These are phyloP conservation scores for Ophiocordyceps polyrhachis-furcata DNA, from an alignment of 2,329 filamentous ascomycete species.

Conservation along the genomic window DNA sequence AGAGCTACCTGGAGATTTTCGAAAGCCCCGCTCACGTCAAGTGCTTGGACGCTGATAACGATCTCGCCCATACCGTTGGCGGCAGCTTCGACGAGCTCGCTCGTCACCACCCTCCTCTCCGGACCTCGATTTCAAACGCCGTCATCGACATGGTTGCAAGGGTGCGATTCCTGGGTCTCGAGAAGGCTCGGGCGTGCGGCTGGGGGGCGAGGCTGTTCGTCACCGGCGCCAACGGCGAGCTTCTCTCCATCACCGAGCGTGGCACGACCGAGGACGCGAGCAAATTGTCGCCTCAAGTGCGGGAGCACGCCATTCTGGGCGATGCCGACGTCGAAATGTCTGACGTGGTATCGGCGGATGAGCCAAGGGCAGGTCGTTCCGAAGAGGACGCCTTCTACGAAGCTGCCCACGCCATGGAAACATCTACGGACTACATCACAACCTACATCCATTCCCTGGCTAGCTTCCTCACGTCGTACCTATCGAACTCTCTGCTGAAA, in stretches of 20 bases:
- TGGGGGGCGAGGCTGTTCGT: conserved; percentile 67
- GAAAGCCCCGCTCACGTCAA: conserved; percentile 80
- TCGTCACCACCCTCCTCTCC: conserved; percentile 75
- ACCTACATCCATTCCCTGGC: conserved; percentile 59
- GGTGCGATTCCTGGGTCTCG: conserved; percentile 54
- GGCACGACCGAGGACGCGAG: conserved; percentile 13
- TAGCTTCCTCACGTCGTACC: conserved; percentile 58
- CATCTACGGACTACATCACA: conserved; percentile 24
- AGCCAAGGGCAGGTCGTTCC: conserved; percentile 3
- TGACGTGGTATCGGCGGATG: conserved; percentile 22
- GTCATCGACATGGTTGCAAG: conserved; percentile 76
- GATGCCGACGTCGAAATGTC: conserved; percentile 47
- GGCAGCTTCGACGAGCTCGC: conserved; percentile 84
- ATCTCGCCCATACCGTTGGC: conserved; percentile 55
- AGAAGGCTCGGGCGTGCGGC: conserved; percentile 47
- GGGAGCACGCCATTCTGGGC: conserved; percentile 16
- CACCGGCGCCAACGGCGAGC: conserved; percentile 35
- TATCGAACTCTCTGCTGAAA: conserved; percentile 56
- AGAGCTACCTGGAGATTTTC: conserved; percentile 90
- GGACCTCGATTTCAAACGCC: conserved; percentile 63
- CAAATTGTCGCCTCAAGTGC: conserved; percentile 17
- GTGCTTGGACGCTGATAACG: conserved; percentile 55
- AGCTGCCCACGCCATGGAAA: conserved; percentile 4
- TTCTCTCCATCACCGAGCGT: conserved; percentile 33
- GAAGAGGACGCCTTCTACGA: conserved; percentile 1